A percentile compares a stretch with the other conserved stretches of the same genome.
phyloP scores from a whole-genome alignment of 2,329 filamentous ascomycete genomes.

The Fusarium sulawesiense region DNA sequence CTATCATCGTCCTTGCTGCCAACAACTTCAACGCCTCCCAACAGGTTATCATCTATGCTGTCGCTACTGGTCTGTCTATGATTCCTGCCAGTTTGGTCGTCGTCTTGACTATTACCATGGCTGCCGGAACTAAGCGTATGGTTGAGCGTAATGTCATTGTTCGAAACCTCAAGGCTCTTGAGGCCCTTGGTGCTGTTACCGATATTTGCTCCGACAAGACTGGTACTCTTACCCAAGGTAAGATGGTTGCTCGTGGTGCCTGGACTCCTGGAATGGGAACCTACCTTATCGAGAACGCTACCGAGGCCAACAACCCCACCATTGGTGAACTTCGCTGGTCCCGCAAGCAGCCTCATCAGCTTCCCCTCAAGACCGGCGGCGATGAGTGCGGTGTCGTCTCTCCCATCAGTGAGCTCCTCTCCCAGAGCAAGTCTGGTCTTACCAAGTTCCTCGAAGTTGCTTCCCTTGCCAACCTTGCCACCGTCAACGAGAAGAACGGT shows the following conservation, averaged over 20 bases:
- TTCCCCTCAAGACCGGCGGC: conserved; percentile 52
- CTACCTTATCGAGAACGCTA: conserved; percentile 66
- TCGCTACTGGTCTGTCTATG: conserved; percentile 61
- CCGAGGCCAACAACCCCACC: conserved; percentile 68
- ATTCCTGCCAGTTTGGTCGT: conserved; percentile 62
- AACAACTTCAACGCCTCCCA: conserved; percentile 66
- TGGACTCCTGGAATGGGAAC: conserved; percentile 69
- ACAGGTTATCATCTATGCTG: conserved; percentile 70
- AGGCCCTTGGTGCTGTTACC: conserved; percentile 72
- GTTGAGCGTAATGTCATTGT: conserved; percentile 65
- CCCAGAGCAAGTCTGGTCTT: conserved; percentile 57
- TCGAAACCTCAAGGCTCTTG: conserved; percentile 62
- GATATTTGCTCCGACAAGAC: conserved; percentile 67
- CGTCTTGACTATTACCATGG: conserved; percentile 71
- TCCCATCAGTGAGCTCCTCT: conserved; percentile 51
- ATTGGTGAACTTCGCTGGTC: conserved; percentile 60
- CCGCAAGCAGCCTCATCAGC: conserved; percentile 51
- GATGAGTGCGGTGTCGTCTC: conserved; percentile 43
- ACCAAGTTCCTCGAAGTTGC: conserved; percentile 68
- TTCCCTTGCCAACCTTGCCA: conserved; percentile 66
- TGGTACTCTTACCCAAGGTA: conserved; percentile 71
- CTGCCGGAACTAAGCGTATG: conserved; percentile 65
- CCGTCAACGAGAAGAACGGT: conserved; percentile 57
- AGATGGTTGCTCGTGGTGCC: conserved; percentile 71
- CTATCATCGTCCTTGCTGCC: conserved; percentile 74